A percentile compares a stretch with the other conserved stretches of the same genome.
Evolutionary conservation across 495 filamentous ascomycete species (phyloP).

Genomic region (Daldinia bambusicola): DNA sequence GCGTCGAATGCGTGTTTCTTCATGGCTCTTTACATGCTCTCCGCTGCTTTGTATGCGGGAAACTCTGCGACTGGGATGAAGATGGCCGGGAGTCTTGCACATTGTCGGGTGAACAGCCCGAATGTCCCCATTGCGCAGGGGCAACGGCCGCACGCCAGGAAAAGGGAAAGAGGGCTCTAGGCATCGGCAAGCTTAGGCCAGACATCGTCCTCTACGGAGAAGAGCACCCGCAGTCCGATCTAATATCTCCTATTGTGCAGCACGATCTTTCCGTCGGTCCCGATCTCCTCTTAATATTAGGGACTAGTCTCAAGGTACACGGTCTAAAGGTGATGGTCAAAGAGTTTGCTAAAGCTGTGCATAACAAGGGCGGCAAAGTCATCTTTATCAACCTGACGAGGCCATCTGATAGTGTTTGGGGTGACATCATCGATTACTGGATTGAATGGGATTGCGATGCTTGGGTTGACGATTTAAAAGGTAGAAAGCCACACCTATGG

Average conservation of each 20-base stretch:
- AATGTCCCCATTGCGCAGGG: slow-evolving; percentile 68
- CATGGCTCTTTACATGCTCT: slow-evolving; percentile 71
- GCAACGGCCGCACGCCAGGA: slow-evolving; percentile 66
- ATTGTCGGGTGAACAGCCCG: slow-evolving; percentile 67
- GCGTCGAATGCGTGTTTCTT: slow-evolving; percentile 71
- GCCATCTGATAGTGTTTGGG: slow-evolving; percentile 73
- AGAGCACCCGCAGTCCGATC: slow-evolving; percentile 72
- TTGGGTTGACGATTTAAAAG: slow-evolving; percentile 71
- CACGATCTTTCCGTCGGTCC: slow-evolving; percentile 69
- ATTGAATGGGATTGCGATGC: slow-evolving; percentile 76
- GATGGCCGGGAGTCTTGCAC: slow-evolving; percentile 58
- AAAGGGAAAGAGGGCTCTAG: slow-evolving; percentile 69
- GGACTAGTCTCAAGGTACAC: slow-evolving; percentile 75
- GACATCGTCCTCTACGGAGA: slow-evolving; percentile 78
- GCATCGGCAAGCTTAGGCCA: slow-evolving; percentile 70
- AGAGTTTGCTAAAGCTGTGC: slow-evolving; percentile 76
- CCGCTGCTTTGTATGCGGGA: slow-evolving; percentile 70
- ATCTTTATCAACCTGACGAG: slow-evolving; percentile 76
- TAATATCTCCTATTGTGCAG: slow-evolving; percentile 69
- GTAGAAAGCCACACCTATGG: slow-evolving; percentile 66
- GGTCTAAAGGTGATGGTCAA: slow-evolving; percentile 73
- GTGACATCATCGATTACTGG: slow-evolving; percentile 74
- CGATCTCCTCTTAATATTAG: slow-evolving; percentile 72
- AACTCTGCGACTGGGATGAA: slow-evolving; percentile 68
- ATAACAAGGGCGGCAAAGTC: slow-evolving; percentile 70